phyloP scores from a whole-genome alignment of 169 alveolate genomes.

The Plasmodium malariae region DNA sequence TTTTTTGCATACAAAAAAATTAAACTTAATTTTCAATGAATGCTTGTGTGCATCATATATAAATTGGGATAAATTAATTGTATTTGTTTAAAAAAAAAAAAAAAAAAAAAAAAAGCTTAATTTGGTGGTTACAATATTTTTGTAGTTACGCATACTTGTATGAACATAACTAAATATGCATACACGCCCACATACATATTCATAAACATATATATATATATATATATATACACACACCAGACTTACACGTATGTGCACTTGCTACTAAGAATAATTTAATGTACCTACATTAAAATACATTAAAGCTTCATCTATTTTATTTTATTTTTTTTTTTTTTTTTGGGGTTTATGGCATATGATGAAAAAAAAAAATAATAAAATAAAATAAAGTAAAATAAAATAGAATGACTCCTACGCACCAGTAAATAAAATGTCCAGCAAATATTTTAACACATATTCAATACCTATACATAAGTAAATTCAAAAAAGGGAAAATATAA shows the following conservation, averaged over 20 bases:
- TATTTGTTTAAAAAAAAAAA: no score
- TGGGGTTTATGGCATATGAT: neutral
- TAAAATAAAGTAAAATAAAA: no score
- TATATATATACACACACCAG: neutral
- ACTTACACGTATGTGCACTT: neutral
- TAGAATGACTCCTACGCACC: constrained; percentile 25
- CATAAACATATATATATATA: neutral
- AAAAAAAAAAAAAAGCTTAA: neutral
- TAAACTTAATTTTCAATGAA: no score
- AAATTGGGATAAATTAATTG: no score
- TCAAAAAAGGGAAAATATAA: neutral
- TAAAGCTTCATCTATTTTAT: neutral
- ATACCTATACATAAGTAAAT: constrained; percentile 29
- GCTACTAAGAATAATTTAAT: neutral
- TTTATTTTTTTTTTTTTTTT: constrained; percentile 14
- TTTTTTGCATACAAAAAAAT: no score
- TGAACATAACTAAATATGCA: no score
- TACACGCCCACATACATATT: neutral
- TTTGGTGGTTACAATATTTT: no score
- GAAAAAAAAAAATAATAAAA: constrained; percentile 4
- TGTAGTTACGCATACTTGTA: no score
- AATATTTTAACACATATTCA: constrained; percentile 64
- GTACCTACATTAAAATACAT: constrained; percentile 29
- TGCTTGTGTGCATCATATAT: no score
- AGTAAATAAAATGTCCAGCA: constrained; percentile 57